These are phyloP conservation scores for Marsdenia floribunda DNA, from an alignment of 257 asterid species.

Conservation along the genomic window DNA sequence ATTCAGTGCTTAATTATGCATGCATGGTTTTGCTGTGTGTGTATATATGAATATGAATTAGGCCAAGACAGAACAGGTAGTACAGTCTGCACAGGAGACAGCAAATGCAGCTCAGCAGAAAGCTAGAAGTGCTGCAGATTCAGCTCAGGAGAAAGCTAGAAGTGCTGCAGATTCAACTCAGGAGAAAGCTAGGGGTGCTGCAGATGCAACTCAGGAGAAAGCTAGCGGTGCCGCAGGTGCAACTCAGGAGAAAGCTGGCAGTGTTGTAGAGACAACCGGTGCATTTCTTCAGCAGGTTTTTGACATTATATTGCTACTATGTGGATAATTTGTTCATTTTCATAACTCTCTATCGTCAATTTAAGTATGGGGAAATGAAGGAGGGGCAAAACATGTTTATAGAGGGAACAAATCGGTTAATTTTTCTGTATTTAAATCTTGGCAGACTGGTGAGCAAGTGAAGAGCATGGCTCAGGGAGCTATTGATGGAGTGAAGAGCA, in stretches of 20 bases:
- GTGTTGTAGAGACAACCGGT: background rate
- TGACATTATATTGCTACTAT: background rate
- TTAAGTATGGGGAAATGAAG: too few species aligned
- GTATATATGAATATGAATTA: background rate
- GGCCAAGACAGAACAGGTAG: background rate
- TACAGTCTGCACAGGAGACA: background rate
- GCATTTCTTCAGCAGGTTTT: background rate
- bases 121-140: too few species aligned
- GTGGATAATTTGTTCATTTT: background rate
- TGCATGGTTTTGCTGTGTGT: too few species aligned
- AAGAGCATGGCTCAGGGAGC: conserved; percentile 64
- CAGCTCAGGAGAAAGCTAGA: too few species aligned
- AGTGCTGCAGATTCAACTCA: background rate
- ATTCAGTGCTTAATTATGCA: background rate
- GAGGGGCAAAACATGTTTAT: too few species aligned
- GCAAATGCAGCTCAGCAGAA: background rate
- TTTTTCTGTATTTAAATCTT: background rate
- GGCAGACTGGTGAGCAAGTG: conserved; percentile 54
- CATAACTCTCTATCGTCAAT: background rate
- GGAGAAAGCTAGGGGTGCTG: too few species aligned
- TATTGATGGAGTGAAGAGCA: conserved; percentile 65
- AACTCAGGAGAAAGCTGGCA: background rate
- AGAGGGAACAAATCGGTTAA: too few species aligned
- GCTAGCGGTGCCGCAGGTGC: background rate
- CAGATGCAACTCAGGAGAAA: background rate